Conservation (phyloP, 2,329 filamentous ascomycete species). For the Talaromyces sp. region DNA sequence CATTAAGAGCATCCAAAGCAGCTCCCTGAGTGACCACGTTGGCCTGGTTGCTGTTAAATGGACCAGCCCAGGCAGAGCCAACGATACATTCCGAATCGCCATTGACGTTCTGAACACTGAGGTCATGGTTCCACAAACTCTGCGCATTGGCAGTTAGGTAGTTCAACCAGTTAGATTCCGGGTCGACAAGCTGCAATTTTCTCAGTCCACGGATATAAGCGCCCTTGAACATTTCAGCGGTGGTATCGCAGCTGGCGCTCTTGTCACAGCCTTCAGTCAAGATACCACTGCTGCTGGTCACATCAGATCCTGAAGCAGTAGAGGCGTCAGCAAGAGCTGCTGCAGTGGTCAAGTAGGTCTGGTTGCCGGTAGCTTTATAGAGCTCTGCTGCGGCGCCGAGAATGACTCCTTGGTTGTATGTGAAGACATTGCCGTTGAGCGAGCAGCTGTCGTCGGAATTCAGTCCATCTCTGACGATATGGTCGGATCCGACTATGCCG, state of each 20-base stretch:
- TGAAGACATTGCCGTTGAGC: slow-evolving; percentile 3
- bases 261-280: slow-evolving; percentile 52
- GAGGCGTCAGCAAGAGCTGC: slow-evolving; percentile 49
- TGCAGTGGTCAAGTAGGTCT: slow-evolving; percentile 38
- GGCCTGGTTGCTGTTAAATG: slow-evolving; percentile 7
- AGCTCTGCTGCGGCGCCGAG: slow-evolving; percentile 17
- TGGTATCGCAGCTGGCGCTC: slow-evolving; percentile 34
- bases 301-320: slow-evolving; percentile 31
- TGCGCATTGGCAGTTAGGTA: slow-evolving; percentile 62
- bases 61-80: slow-evolving; percentile 19
- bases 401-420: slow-evolving; percentile 18
- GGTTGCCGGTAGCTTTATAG: slow-evolving; percentile 15
- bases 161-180: slow-evolving; percentile 46
- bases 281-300: slow-evolving; percentile 38
- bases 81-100: slow-evolving; percentile 8
- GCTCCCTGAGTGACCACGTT: slow-evolving; percentile 13
- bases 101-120: slow-evolving; percentile 11
- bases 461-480: slow-evolving; percentile 13
- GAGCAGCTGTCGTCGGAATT: slow-evolving; percentile 7
- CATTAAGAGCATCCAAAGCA: slow-evolving; percentile 17
- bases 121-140: slow-evolving; percentile 58
- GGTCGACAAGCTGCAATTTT: slow-evolving; percentile 51
- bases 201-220: slow-evolving; percentile 61
- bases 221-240: slow-evolving; percentile 65
- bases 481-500: slow-evolving; percentile 11